Evolutionary conservation across 495 filamentous ascomycete genomes (phyloP).

Genomic region (Neohortaea acidophila): DNA sequence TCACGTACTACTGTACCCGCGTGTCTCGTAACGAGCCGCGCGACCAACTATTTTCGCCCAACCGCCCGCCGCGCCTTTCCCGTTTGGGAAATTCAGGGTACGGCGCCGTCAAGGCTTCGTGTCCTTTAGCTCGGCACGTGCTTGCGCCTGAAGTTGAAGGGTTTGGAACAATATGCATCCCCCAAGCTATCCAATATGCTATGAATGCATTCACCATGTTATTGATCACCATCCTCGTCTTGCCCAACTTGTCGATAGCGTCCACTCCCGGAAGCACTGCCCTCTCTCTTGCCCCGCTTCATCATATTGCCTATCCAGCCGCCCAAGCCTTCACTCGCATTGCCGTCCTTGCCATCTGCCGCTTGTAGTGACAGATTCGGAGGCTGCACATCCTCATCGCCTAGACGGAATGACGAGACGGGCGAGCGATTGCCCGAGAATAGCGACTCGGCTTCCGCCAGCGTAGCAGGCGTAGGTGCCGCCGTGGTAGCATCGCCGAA

Average conservation of each 20-base stretch:
- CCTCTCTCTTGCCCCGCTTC: conserved; percentile 36
- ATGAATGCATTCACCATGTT: too few species aligned
- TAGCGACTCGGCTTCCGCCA: conserved; percentile 59
- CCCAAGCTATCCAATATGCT: too few species aligned
- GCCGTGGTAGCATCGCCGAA: conserved; percentile 78
- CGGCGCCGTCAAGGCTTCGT: too few species aligned
- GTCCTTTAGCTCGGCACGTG: too few species aligned
- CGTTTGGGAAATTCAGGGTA: too few species aligned
- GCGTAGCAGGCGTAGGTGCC: conserved; percentile 54
- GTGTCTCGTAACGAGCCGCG: too few species aligned
- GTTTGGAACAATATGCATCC: too few species aligned
- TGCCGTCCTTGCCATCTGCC: conserved; percentile 31
- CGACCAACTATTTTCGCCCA: too few species aligned
- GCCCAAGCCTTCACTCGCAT: conserved; percentile 40
- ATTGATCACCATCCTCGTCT: conserved; percentile 34
- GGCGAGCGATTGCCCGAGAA: conserved; percentile 55
- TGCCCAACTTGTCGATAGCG: conserved; percentile 53
- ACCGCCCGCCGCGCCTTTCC: too few species aligned
- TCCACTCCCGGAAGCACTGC: conserved; percentile 32
- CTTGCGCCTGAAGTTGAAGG: too few species aligned
- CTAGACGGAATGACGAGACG: conserved; percentile 61
- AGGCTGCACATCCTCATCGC: conserved; percentile 55
- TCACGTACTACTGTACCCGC: too few species aligned
- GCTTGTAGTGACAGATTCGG: conserved; percentile 35
- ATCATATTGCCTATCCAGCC: conserved; percentile 58